Percentiles rank a stretch among this genome's conserved stretches.
Evolutionary conservation across 192 early-diverging fungal species (phyloP).

Genomic region (Kappamyces sp.): DNA sequence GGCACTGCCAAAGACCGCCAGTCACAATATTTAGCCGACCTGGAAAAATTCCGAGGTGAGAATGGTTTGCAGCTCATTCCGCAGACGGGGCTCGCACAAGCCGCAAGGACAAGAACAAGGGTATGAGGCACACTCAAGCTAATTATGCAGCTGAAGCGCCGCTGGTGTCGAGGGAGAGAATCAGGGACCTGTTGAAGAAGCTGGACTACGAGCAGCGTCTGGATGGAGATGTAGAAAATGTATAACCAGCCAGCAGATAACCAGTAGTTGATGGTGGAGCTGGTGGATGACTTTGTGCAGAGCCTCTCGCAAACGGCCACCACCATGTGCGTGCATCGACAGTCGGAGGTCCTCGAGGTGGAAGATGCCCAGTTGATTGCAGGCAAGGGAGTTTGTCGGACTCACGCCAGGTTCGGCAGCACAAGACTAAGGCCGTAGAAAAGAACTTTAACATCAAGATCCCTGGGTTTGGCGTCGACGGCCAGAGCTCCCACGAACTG

Average conservation of each 20-base stretch:
- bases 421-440: neutral
- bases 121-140: too few species aligned
- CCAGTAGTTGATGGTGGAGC: slow-evolving; percentile 9
- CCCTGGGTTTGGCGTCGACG: slow-evolving; percentile 15
- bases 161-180: slow-evolving; percentile 10
- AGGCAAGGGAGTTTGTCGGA: too few species aligned
- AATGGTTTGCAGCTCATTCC: too few species aligned
- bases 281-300: slow-evolving; percentile 9
- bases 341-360: slow-evolving; percentile 7
- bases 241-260: neutral
- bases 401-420: neutral
- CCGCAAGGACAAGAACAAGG: slow-evolving; percentile 9
- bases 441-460: slow-evolving; percentile 11
- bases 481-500: neutral
- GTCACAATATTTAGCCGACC: too few species aligned
- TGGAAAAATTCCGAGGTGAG: too few species aligned
- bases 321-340: neutral
- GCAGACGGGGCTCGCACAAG: neutral
- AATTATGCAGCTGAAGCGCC: neutral
- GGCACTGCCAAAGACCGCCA: too few species aligned
- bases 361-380: slow-evolving; percentile 9
- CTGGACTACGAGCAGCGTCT: slow-evolving; percentile 15
- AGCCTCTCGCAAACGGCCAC: slow-evolving; percentile 5
- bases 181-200: slow-evolving; percentile 1
- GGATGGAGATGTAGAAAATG: slow-evolving; percentile 16